A percentile compares a stretch with the other conserved stretches of the same genome.
These are phyloP conservation scores for Solanum hybrid DNA, from an alignment of 305 asterid genomes.

Conservation along the genomic window DNA sequence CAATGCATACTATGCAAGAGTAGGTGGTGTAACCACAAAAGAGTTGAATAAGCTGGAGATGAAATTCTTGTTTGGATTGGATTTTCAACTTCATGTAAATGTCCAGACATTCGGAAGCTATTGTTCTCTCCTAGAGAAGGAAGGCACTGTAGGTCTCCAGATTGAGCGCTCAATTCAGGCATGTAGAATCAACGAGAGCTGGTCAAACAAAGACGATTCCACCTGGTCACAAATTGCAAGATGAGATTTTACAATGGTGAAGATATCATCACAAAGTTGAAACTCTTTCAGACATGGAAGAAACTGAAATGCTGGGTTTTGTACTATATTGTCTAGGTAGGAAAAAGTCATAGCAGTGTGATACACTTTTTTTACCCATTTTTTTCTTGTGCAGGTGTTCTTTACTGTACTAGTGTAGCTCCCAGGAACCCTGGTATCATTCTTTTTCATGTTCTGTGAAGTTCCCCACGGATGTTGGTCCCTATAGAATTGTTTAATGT, in stretches of 20 bases:
- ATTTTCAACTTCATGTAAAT: conserved; percentile 59
- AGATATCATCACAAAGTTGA: not conserved
- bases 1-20: conserved; percentile 81
- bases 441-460: not conserved
- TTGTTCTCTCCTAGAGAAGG: conserved; percentile 49
- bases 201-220: conserved; percentile 60
- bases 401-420: not conserved
- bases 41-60: conserved; percentile 80
- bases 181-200: conserved; percentile 45
- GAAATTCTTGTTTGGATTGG: conserved; percentile 64
- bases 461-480: not conserved
- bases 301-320: not conserved
- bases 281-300: not conserved
- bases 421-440: not conserved
- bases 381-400: not conserved
- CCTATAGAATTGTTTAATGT: not conserved
- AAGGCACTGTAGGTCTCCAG: conserved; percentile 24
- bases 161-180: conserved; percentile 50
- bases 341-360: not conserved
- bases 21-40: conserved; percentile 75
- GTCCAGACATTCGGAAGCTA: conserved; percentile 51
- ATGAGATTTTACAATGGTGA: conserved; percentile 16
- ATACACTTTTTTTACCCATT: not conserved
- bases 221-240: conserved; percentile 35
- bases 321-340: not conserved